Evolutionary conservation across 2,329 filamentous ascomycete species (phyloP), one percentile per base, ranked within the genome.

Genomic region (Diaporthe citriasiana): DNA sequence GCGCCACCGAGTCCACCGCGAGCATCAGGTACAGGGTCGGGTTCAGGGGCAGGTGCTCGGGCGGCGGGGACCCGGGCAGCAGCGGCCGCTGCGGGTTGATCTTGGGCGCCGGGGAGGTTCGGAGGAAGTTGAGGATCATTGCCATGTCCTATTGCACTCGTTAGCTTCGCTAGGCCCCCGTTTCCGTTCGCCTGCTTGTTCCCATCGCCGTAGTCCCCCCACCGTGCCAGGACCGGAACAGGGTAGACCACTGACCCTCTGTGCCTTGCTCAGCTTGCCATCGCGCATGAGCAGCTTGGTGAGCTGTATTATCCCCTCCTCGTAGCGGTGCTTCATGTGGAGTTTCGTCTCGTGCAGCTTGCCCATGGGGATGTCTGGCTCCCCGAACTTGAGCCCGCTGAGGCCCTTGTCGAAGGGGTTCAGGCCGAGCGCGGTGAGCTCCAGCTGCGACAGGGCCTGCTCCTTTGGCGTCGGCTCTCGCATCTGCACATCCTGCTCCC

Each of bases 1-100:
- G 97, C 1, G 95, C 94, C 33, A 99, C 93, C 13, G 94, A 97
- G 87, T 99, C 97, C 79, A 99, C 92, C 42, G 95, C 95, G 42
- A 97, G 89, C 17, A 93, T 94, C 63, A 99, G 92, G 85, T 98
- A 99, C 71, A 94, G 89, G 71, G 97, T 89, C 1, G 97, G 97
- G 83, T 98, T 94, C 42, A 98, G 90, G 3, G 97, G 95, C 13
- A 99, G 92, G 79, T 96, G 92, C 5, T 89, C 86, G 33, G 94
- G 87, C 1, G 95, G 94, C 1, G 95, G 94, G 1, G 92, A 88
- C 73, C 94, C 94, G 2, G 95, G 93, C 45, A 96, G 86, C 40
- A 97, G 90, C 22, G 93, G 92, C 71, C 90, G 92, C 74, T 88
- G 85, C 30, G 94, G 90, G 82, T 92, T 94, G 81, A 93, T 87